phyloP scores from a whole-genome alignment of 2,329 filamentous ascomycete species.

The Lachnum nothofagi region DNA sequence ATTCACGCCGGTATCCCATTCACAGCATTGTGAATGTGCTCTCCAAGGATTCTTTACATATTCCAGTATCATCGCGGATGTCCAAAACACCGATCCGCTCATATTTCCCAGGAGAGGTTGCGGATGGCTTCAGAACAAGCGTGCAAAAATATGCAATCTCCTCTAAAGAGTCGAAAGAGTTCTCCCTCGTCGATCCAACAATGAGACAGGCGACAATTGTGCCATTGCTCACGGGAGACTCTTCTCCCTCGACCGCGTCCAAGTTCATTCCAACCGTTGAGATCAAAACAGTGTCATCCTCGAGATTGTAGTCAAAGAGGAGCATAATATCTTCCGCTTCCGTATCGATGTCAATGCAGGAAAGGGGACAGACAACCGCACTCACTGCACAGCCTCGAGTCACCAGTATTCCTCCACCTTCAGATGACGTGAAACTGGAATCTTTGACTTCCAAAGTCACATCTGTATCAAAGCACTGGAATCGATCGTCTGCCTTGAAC shows the following conservation, averaged over 20 bases:
- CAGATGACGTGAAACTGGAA: neutral
- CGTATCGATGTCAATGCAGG: neutral
- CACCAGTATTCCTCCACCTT: neutral
- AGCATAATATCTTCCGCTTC: neutral
- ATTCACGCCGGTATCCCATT: too few species aligned
- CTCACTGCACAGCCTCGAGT: neutral
- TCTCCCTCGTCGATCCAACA: neutral
- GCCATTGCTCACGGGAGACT: neutral
- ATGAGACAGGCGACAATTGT: neutral
- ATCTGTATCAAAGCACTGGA: too few species aligned
- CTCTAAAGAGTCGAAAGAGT: neutral
- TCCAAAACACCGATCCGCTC: neutral
- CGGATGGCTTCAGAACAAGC: neutral
- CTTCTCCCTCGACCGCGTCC: neutral
- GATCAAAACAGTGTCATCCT: neutral
- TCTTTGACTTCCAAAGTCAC: neutral
- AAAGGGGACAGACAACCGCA: neutral
- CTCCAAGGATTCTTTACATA: neutral
- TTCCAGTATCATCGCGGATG: neutral
- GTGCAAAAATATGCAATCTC: neutral
- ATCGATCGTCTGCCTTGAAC: too few species aligned
- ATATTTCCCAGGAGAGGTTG: neutral
- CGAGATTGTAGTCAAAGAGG: neutral
- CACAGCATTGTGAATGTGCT: too few species aligned
- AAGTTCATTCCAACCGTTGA: neutral